Conservation (phyloP, 2,329 filamentous ascomycete genomes). For the Hypoxylon sp. region DNA sequence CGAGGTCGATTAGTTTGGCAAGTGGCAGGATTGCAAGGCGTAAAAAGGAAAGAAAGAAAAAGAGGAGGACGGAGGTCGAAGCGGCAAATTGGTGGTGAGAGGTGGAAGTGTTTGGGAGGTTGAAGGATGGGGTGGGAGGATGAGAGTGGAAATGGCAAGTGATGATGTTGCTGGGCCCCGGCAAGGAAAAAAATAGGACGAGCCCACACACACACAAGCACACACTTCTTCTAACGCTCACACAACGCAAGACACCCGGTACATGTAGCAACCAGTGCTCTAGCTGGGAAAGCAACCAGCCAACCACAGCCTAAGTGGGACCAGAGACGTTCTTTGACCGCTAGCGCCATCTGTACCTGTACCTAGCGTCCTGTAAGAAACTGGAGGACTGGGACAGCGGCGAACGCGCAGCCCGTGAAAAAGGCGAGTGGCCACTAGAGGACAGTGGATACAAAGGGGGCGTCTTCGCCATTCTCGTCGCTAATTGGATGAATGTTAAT, state of each 20-base stretch:
- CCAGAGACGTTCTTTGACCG: conserved; percentile 41
- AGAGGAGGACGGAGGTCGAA: conserved; percentile 40
- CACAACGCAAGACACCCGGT: conserved; percentile 26
- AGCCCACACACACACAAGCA: conserved; percentile 37
- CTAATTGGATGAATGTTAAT: conserved; percentile 20
- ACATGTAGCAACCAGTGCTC: no score
- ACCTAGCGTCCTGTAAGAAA: conserved; percentile 19
- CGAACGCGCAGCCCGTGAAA: conserved; percentile 36
- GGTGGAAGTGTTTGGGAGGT: conserved; percentile 40
- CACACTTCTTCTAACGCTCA: conserved; percentile 4
- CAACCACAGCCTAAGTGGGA: conserved; percentile 35
- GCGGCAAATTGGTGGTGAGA: conserved; percentile 37
- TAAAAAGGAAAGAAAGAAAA: conserved; percentile 44
- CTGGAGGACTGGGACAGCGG: conserved; percentile 26
- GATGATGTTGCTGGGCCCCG: conserved; percentile 42
- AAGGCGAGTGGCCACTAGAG: conserved; percentile 33
- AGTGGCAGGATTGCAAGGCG: conserved; percentile 37
- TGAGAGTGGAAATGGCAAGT: conserved; percentile 41
- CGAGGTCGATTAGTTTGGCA: conserved; percentile 43
- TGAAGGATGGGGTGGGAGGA: conserved; percentile 35
- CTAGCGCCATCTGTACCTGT: conserved; percentile 30
- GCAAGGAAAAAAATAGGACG: conserved; percentile 30
- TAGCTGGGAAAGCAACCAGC: conserved; percentile 30
- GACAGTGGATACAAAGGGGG: conserved; percentile 30
- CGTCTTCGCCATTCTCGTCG: not conserved